These are phyloP conservation scores for Sarocladium brachiariae DNA, from an alignment of 2,329 filamentous ascomycete species.

Conservation along the genomic window DNA sequence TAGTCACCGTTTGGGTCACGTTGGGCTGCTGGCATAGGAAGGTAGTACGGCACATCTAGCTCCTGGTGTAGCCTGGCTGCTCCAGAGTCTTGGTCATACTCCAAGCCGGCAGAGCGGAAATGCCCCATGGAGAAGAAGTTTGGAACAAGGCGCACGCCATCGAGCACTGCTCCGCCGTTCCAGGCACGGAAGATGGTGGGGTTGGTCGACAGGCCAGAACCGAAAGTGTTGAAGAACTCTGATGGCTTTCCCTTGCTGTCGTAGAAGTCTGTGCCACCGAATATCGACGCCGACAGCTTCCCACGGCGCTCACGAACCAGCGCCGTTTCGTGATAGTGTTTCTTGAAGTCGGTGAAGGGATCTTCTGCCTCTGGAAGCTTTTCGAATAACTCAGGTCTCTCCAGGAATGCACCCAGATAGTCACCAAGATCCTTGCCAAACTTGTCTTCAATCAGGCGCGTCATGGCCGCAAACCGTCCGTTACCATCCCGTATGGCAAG, in stretches of 20 bases:
- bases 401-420: constrained; percentile 14
- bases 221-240: constrained; percentile 15
- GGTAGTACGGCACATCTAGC: constrained; percentile 16
- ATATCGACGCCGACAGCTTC: constrained; percentile 14
- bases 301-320: constrained; percentile 14
- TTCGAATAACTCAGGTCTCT: constrained; percentile 13
- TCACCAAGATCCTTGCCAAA: constrained; percentile 12
- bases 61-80: constrained; percentile 11
- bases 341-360: constrained; percentile 14
- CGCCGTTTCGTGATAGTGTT: constrained; percentile 12
- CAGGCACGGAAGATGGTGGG: constrained; percentile 16
- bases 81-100: constrained; percentile 7
- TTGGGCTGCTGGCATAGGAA: constrained; percentile 14
- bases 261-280: constrained; percentile 16
- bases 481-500: constrained; percentile 14
- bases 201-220: constrained; percentile 16
- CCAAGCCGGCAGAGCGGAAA: constrained; percentile 15
- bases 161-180: constrained; percentile 14
- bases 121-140: constrained; percentile 18
- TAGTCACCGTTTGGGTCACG: constrained; percentile 13
- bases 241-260: constrained; percentile 12
- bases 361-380: constrained; percentile 12
- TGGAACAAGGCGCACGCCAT: constrained; percentile 14
- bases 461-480: constrained; percentile 15
- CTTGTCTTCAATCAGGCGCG: constrained; percentile 14